These are phyloP conservation scores for Canna indica DNA, from an alignment of 176 grass and related monocot species.

Conservation along the genomic window DNA sequence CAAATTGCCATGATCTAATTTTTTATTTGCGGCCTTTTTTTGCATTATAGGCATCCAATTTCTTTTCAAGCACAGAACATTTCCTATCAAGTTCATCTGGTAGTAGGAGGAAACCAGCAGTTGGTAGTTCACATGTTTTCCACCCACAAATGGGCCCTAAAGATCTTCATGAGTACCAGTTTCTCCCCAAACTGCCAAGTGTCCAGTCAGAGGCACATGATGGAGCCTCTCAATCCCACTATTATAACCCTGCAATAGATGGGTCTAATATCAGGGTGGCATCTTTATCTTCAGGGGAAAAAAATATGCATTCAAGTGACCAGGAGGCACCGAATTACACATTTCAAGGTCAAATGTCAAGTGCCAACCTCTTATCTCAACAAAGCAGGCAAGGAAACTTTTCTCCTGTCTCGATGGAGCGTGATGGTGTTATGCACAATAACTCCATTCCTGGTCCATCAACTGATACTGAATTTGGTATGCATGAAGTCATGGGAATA, in stretches of 20 bases:
- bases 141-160: conserved; percentile 39
- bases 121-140: conserved; percentile 35
- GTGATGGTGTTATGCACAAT: conserved; percentile 36
- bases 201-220: conserved; percentile 40
- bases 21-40: background rate
- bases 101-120: conserved; percentile 45
- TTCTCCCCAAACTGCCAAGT: conserved; percentile 73
- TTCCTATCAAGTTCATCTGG: conserved; percentile 33
- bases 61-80: conserved; percentile 49
- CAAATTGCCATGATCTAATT: too few relatives aligned
- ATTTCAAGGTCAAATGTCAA: conserved; percentile 51
- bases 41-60: conserved; percentile 52
- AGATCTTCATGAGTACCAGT: conserved; percentile 70
- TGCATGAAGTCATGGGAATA: conserved; percentile 35
- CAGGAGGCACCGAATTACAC: conserved; percentile 40
- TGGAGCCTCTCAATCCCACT: conserved; percentile 33
- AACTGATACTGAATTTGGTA: conserved; percentile 37
- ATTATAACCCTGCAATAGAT: conserved; percentile 51
- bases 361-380: conserved; percentile 48
- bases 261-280: conserved; percentile 28
- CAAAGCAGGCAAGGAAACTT: conserved; percentile 33
- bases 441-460: conserved; percentile 32
- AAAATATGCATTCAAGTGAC: conserved; percentile 45
- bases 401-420: conserved; percentile 34
- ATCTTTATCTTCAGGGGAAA: conserved; percentile 39